These are phyloP conservation scores for Hymenoscyphus repandus DNA, from an alignment of 2,329 filamentous ascomycete species.

Conservation along the genomic window DNA sequence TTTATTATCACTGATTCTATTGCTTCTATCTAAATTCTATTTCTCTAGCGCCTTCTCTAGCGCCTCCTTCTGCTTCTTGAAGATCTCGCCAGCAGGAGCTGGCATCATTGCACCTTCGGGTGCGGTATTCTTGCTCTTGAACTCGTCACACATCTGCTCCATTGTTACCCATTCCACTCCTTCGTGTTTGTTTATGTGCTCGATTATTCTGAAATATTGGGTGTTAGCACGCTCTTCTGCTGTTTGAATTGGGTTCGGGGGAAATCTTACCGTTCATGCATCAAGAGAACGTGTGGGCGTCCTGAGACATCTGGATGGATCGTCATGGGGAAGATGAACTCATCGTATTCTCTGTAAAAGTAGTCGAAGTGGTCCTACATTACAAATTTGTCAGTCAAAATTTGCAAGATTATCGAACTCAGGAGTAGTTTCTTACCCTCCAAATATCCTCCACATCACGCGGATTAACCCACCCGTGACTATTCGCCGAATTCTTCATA, in stretches of 20 bases:
- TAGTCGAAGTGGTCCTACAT: slow-evolving; percentile 59
- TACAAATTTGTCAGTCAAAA: no score
- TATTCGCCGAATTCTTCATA: slow-evolving; percentile 60
- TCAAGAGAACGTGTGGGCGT: slow-evolving; percentile 64
- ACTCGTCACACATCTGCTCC: slow-evolving; percentile 67
- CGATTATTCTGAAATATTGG: slow-evolving; percentile 62
- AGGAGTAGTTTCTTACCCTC: slow-evolving; percentile 22
- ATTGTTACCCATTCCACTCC: slow-evolving; percentile 65
- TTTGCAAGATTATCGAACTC: no score
- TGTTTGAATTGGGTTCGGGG: slow-evolving; percentile 38
- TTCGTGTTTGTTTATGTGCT: slow-evolving; percentile 58
- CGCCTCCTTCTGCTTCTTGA: slow-evolving; percentile 34
- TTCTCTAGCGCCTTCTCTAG: no score
- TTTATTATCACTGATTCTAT: no score
- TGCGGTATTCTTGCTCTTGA: slow-evolving; percentile 59
- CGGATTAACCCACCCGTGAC: slow-evolving; percentile 51
- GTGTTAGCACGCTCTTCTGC: slow-evolving; percentile 66
- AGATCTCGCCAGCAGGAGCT: slow-evolving; percentile 46
- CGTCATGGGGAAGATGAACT: slow-evolving; percentile 73
- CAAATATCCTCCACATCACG: slow-evolving; percentile 61
- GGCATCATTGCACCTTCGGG: slow-evolving; percentile 57
- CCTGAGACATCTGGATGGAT: slow-evolving; percentile 72
- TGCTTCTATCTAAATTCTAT: no score
- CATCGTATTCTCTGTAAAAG: slow-evolving; percentile 71
- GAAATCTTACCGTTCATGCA: slow-evolving; percentile 59